Percentiles rank a stretch among this genome's conserved stretches.
phyloP scores from a whole-genome alignment of 805 yeast genomes.

The Kazachstania africana region DNA sequence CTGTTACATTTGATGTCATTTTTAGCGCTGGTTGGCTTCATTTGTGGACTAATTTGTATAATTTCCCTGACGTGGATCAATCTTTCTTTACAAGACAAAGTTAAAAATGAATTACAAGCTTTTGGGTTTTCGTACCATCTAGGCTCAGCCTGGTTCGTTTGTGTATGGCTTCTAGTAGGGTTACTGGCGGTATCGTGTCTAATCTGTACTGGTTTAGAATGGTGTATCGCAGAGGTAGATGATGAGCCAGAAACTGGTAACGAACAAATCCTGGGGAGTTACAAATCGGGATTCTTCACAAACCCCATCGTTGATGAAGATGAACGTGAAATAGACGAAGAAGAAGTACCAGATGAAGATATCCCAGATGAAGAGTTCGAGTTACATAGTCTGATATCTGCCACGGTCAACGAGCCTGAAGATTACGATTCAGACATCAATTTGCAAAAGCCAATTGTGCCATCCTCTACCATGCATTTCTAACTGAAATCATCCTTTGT shows the following conservation, averaged over 20 bases:
- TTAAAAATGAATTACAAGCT: conserved; percentile 13
- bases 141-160: conserved; percentile 17
- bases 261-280: neutral
- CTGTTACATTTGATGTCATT: conserved; percentile 17
- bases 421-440: conserved; percentile 11
- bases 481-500: too few species aligned
- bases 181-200: conserved; percentile 15
- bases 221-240: conserved; percentile 19
- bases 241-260: neutral
- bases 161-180: conserved; percentile 13
- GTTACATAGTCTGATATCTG: too few species aligned
- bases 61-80: conserved; percentile 11
- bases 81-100: conserved; percentile 10
- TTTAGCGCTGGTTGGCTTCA: conserved; percentile 12
- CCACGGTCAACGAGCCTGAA: conserved; percentile 9
- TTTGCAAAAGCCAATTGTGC: conserved; percentile 12
- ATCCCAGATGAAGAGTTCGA: neutral
- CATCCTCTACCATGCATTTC: conserved; percentile 19
- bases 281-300: neutral
- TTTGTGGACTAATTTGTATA: conserved; percentile 12
- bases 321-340: neutral
- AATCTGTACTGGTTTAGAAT: conserved; percentile 26
- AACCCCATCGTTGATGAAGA: neutral
- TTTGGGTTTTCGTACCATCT: conserved; percentile 21
- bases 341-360: neutral